These are phyloP conservation scores for Samsoniella hepiali DNA, from an alignment of 2,329 filamentous ascomycete genomes.

Conservation along the genomic window DNA sequence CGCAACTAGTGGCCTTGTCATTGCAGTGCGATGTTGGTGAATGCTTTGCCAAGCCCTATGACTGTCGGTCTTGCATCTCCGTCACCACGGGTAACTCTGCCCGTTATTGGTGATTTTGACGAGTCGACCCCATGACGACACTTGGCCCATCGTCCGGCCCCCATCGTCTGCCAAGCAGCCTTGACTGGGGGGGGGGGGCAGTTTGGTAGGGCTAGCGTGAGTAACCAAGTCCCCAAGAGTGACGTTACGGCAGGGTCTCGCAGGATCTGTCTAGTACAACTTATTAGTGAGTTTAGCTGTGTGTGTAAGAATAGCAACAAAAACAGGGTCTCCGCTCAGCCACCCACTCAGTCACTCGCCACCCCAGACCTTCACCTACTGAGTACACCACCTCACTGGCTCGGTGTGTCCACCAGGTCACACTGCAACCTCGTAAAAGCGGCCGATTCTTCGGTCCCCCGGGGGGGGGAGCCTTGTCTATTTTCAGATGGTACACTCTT, in stretches of 20 bases:
- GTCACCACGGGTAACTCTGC: too few species aligned
- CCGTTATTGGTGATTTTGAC: not conserved
- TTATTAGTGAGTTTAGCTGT: not conserved
- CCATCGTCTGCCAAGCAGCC: not conserved
- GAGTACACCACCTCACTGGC: not conserved
- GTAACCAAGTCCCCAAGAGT: not conserved
- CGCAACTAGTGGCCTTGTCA: too few species aligned
- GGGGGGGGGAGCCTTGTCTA: not conserved
- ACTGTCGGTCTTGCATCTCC: too few species aligned
- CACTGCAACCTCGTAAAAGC: slow-evolving; percentile 16
- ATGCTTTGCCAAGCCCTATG: too few species aligned
- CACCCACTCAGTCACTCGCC: not conserved
- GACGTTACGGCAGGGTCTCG: not conserved
- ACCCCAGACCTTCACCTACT: not conserved
- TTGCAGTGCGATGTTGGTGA: too few species aligned
- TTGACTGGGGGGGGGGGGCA: not conserved
- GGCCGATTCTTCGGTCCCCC: not conserved
- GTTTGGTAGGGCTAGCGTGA: not conserved
- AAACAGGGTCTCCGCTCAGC: not conserved
- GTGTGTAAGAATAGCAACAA: slow-evolving; percentile 16
- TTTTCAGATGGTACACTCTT: not conserved
- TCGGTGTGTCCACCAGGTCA: not conserved
- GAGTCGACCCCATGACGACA: not conserved
- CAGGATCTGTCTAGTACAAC: too few species aligned
- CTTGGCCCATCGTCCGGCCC: not conserved